phyloP scores from a whole-genome alignment of 1,284 basidiomycete species.

The Marasmius fiardii region DNA sequence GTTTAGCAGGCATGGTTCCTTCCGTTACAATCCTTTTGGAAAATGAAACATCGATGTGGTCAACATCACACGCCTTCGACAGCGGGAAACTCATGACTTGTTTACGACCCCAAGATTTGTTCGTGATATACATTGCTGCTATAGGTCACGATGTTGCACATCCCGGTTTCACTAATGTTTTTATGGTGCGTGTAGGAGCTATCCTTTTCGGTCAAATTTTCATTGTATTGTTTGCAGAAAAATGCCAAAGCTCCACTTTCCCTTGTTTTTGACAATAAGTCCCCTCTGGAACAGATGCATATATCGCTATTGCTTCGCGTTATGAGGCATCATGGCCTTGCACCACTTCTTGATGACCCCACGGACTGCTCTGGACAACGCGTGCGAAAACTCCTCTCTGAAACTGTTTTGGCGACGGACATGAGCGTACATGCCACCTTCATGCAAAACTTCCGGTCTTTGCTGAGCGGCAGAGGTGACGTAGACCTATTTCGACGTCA shows the following conservation, averaged over 20 bases:
- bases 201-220: slow-evolving; percentile 11
- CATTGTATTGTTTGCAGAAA: slow-evolving; percentile 52
- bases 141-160: slow-evolving; percentile 96
- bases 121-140: slow-evolving; percentile 83
- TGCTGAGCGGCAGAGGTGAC: slow-evolving; percentile 24
- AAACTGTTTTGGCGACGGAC: slow-evolving; percentile 87
- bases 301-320: slow-evolving; percentile 80
- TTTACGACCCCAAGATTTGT: slow-evolving; percentile 67
- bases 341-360: slow-evolving; percentile 56
- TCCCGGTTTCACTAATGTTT: slow-evolving; percentile 87
- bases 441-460: slow-evolving; percentile 60
- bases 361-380: slow-evolving; percentile 27
- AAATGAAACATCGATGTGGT: slow-evolving; percentile 44
- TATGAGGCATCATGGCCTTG: slow-evolving; percentile 79
- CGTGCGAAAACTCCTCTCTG: slow-evolving; percentile 72
- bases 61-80: slow-evolving; percentile 36
- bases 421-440: slow-evolving; percentile 89
- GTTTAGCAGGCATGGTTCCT: slow-evolving; percentile 75
- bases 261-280: slow-evolving; percentile 83
- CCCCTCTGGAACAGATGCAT: slow-evolving; percentile 92
- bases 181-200: slow-evolving; percentile 66
- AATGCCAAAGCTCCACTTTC: slow-evolving; percentile 89
- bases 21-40: slow-evolving; percentile 57
- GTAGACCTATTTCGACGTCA: slow-evolving; percentile 46
- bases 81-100: slow-evolving; percentile 46